These are phyloP conservation scores for Ogataea allantospora DNA, from an alignment of 805 yeast species.

Conservation along the genomic window DNA sequence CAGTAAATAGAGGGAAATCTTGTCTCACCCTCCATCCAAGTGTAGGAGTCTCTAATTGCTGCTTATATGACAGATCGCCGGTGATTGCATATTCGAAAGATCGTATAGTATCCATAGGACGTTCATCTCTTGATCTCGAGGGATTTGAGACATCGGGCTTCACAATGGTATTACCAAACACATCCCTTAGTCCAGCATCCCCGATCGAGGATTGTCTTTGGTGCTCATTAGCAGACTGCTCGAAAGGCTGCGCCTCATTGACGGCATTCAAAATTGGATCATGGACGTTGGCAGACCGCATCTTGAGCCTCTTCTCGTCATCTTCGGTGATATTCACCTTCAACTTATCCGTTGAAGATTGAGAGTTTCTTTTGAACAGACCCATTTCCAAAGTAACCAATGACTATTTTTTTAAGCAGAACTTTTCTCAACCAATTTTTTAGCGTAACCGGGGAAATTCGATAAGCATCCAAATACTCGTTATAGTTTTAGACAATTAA, in stretches of 20 bases:
- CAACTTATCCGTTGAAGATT: conserved; percentile 25
- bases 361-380: conserved; percentile 41
- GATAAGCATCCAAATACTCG: too few species aligned
- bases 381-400: conserved; percentile 37
- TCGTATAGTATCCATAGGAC: conserved; percentile 95
- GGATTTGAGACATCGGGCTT: conserved; percentile 92
- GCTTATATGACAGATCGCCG: conserved; percentile 77
- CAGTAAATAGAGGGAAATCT: conserved; percentile 59
- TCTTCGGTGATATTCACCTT: conserved; percentile 46
- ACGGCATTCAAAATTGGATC: conserved; percentile 94
- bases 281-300: conserved; percentile 67
- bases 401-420: conserved; percentile 1
- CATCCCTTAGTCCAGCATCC: conserved; percentile 61
- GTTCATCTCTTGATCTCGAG: conserved; percentile 86
- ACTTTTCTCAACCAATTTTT: conserved; percentile 1
- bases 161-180: conserved; percentile 78
- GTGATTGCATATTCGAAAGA: conserved; percentile 92
- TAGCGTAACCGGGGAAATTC: too few species aligned
- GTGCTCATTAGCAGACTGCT: conserved; percentile 46
- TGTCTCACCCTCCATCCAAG: conserved; percentile 87
- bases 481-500: too few species aligned
- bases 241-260: conserved; percentile 94
- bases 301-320: conserved; percentile 55
- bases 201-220: conserved; percentile 35
- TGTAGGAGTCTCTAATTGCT: conserved; percentile 73